Base-by-base conservation (phyloP, 768 basidiomycete genomes). In the Suillus luteus region DNA sequence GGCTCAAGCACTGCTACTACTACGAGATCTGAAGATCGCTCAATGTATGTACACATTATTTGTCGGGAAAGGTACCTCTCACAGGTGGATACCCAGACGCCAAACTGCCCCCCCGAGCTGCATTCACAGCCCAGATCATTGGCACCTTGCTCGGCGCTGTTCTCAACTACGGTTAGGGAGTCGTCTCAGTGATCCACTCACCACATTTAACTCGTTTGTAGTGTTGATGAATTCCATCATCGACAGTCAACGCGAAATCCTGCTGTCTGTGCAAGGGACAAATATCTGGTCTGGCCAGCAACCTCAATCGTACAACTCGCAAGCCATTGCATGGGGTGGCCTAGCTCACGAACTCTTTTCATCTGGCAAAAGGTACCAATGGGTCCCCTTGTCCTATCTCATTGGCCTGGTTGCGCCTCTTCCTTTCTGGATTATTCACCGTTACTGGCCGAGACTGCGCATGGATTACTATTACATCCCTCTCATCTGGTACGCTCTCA, bases 51-150 rank as follows among this genome's bases (percentile, higher is more conserved):
- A 17, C n/a, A 38, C 37, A 43, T 9, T 11, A 38, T 19, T 57
- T 54, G 6, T 3, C 3, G 1, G n/a, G 7, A 19, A 37, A 55
- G 15, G 3, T 44, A 4, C 22, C 3, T 40, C 72, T 70, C 79
- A 77, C 40, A 80, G 81, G 70, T 77, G 81, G 68, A 80, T 10
- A 67, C 46, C 1, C 22, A 75, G 74, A 76, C 61, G 64, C 81
- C 27, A 89, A 89, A 75, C 80, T 89, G 48, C 85, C 87, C 41
- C 88, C 88, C 52, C 84, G 86, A 11, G 82, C 82, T 40, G 84
- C 87, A 2, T 89, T 90, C 72, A 78, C 81, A n/a, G 85, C 85
- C 8, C 87, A 88, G 69, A 80, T 78, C 38, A 60, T 82, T 54
- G 87, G 88, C 1, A 83, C 86, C 8, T 72, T 89, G 48, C 74